These are phyloP conservation scores for Maudiozyma serrabonitensis DNA, from an alignment of 805 yeast genomes.

Conservation along the genomic window DNA sequence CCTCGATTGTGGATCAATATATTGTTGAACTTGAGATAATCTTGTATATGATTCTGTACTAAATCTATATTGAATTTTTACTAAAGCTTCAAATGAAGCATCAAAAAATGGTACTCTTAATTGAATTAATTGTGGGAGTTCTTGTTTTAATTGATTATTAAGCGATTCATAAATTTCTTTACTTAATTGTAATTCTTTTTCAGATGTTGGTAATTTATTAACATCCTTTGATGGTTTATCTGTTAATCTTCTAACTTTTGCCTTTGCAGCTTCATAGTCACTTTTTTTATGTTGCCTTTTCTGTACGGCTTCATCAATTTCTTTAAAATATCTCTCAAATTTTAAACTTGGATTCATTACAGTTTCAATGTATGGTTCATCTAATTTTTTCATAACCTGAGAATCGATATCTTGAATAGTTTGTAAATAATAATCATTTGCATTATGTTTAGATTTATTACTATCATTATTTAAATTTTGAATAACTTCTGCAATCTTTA, in stretches of 20 bases:
- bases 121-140: slow-evolving; percentile 66
- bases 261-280: slow-evolving; percentile 70
- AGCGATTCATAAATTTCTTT: slow-evolving; percentile 65
- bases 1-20: slow-evolving; percentile 60
- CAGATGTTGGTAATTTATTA: slow-evolving; percentile 62
- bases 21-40: slow-evolving; percentile 71
- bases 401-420: slow-evolving; percentile 66
- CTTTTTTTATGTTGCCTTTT: slow-evolving; percentile 67
- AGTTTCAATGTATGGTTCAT: slow-evolving; percentile 79
- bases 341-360: slow-evolving; percentile 67
- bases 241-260: slow-evolving; percentile 66
- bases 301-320: slow-evolving; percentile 71
- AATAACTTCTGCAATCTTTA: slow-evolving; percentile 71
- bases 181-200: slow-evolving; percentile 58
- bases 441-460: slow-evolving; percentile 22
- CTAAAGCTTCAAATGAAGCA: slow-evolving; percentile 73
- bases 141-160: slow-evolving; percentile 61
- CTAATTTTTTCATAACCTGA: slow-evolving; percentile 70
- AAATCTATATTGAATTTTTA: slow-evolving; percentile 68
- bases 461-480: slow-evolving; percentile 57
- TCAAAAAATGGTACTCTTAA: slow-evolving; percentile 72
- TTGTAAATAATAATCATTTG: slow-evolving; percentile 43
- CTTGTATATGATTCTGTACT: slow-evolving; percentile 78
- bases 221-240: slow-evolving; percentile 83
- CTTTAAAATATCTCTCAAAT: slow-evolving; percentile 57